Base-by-base conservation (phyloP, 257 asterid genomes). In the Lithospermum erythrorhizon region DNA sequence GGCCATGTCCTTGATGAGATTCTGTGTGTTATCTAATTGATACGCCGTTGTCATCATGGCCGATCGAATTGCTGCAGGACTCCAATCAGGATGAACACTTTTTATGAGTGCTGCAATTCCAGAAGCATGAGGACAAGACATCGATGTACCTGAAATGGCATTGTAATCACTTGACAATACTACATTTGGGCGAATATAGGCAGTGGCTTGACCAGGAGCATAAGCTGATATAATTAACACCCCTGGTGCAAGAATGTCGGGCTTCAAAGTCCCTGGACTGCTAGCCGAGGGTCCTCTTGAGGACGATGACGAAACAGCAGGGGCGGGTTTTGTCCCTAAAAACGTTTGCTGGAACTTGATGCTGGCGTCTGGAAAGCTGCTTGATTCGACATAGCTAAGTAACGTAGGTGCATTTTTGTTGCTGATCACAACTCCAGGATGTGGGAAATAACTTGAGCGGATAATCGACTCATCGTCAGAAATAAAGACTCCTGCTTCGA, bases 241-340 rank as follows among this genome's bases (percentile, higher is more conserved):
- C 10, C 87, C 86, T 0, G 90, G 87, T 9, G 88, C 83, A 83
- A 81, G 71, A 10, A 82, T 41, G 51, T 85, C 90, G 3, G 90
- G 87, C 71, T 82, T 85, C 71, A 78, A 30, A n/a, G 82, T 68
- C 21, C 75, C 78, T 0, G 73, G 84, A 29, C 62, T 84, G 78
- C 73, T 73, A 2, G 65, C 65, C 0, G 80, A 68, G 0, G 89
- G 89, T 7, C 95, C 95, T 51, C 84, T 55, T 0, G 82, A 79
- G 0, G 85, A 51, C 21, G 75, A 76, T 0, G 53, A 23, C 0
- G 95, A 73, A 21, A 82, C 78, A 0, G 73, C 79, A 1, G 89
- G 95, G 14, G 87, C 84, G 6, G 87, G 75, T 16, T 58, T 67
- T 21, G 58, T 59, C 3, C 95, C 87, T 0, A 83, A 14, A 6